phyloP scores from a whole-genome alignment of 106 monocot species.

The Allium cepa region DNA sequence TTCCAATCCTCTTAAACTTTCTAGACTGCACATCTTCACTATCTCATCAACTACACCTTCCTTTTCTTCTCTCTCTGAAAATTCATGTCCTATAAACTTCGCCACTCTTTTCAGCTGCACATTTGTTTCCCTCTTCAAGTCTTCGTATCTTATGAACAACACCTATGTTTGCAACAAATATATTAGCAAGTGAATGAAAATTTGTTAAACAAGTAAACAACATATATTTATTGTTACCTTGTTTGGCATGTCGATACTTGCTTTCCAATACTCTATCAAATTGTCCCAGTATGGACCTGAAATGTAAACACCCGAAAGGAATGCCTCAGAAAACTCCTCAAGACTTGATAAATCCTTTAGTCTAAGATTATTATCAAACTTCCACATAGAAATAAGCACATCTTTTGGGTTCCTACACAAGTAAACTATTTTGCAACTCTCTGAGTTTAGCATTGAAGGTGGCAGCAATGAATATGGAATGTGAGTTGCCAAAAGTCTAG shows the following conservation, averaged over 20 bases:
- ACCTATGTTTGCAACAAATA: no score
- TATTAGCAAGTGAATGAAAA: no score
- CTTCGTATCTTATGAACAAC: conserved; percentile 27
- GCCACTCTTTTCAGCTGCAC: conserved; percentile 12
- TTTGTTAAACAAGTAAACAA: no score
- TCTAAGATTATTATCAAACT: conserved; percentile 6
- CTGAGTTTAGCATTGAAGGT: conserved; percentile 1
- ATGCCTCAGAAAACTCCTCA: conserved; percentile 8
- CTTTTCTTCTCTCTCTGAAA: conserved; percentile 11
- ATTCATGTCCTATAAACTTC: conserved; percentile 24
- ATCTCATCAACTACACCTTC: conserved; percentile 13
- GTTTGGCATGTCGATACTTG: not conserved
- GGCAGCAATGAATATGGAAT: conserved; percentile 18
- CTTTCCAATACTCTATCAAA: conserved; percentile 21
- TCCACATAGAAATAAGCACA: conserved; percentile 17
- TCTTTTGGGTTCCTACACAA: conserved; percentile 35
- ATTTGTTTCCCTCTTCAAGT: conserved; percentile 6
- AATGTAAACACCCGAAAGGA: not conserved
- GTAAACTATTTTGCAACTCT: conserved; percentile 24
- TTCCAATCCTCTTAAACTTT: conserved; percentile 12
- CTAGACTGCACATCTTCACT: conserved; percentile 24
- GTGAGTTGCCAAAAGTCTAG: conserved; percentile 24
- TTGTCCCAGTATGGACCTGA: conserved; percentile 27
- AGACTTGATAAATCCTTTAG: not conserved
- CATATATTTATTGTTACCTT: not conserved